Evolutionary conservation across 352 stramenopile genomes (phyloP).

Genomic region (Phytophthora nicotianae): DNA sequence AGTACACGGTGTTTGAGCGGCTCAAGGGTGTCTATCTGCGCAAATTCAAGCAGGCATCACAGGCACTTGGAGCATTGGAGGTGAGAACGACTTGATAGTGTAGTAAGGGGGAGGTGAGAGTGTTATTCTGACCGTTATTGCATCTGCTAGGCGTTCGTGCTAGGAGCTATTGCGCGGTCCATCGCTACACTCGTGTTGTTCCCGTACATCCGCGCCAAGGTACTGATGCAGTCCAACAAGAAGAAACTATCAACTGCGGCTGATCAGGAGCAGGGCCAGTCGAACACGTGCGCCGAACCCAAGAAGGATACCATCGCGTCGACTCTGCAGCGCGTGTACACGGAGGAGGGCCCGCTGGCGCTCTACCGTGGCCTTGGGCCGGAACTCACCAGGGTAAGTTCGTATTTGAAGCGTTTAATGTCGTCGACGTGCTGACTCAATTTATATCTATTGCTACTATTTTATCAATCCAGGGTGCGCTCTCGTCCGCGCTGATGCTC

Average conservation of each 20-base stretch:
- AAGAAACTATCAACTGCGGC: conserved; percentile 47
- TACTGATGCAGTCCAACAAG: conserved; percentile 93
- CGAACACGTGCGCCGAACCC: conserved; percentile 14
- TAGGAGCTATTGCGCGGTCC: conserved; percentile 93
- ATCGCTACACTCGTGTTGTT: conserved; percentile 96
- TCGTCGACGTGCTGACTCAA: conserved; percentile 1
- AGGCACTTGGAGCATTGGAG: conserved; percentile 71
- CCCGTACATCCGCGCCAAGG: conserved; percentile 96
- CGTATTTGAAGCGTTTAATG: background rate
- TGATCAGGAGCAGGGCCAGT: conserved; percentile 17
- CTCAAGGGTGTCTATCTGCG: conserved; percentile 75
- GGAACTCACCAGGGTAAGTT: conserved; percentile 90
- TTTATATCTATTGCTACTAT: conserved; percentile 2
- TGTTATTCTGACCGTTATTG: conserved; percentile 1
- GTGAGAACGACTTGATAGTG: conserved; percentile 28
- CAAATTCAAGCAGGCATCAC: conserved; percentile 59
- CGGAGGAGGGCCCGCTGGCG: conserved; percentile 83
- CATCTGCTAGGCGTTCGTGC: conserved; percentile 89
- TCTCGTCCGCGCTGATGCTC: conserved; percentile 96
- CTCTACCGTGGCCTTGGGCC: conserved; percentile 95
- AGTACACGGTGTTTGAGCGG: conserved; percentile 97
- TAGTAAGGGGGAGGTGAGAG: background rate
- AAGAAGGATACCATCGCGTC: conserved; percentile 85
- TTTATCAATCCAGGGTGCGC: conserved; percentile 76
- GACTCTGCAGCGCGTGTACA: conserved; percentile 78